Base-by-base conservation (phyloP, 495 filamentous ascomycete genomes). In the Viridothelium virens region DNA sequence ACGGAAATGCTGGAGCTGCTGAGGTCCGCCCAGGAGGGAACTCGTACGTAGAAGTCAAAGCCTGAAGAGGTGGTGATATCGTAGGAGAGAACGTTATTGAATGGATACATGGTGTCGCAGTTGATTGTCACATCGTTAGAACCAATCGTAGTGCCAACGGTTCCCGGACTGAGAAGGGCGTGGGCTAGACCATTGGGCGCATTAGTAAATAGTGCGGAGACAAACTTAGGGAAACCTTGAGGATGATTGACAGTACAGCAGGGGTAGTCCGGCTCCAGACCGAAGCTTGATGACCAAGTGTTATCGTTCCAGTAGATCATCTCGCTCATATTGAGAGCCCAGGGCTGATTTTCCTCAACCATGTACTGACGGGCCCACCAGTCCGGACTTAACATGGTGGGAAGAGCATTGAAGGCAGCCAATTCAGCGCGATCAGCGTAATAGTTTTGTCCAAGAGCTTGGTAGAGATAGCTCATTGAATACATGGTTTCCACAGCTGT, bases 231-330 rank as follows among this genome's bases (percentile, higher is more conserved):
- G 66, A 80, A 82, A 0, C 81, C 85, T 70, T 87, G 84, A 0
- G 80, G 82, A 71, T 86, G 80, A 70, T 87, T 87, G 64, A 88
- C 85, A 2, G 84, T 86, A 71, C 85, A 87, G 76, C 85, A 87
- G 6, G 84, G 64, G 18, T 74, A 76, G 47, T 75, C 69, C 12
- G 66, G 66, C 56, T 74, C 80, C 46, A 82, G 71, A 10, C 82
- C 81, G 62, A 78, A 84, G 5, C 76, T 77, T 16, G 79, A 75
- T 6, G 77, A 79, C 56, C 74, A 74, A 44, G 65, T 67, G 47
- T 78, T 77, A 11, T 80, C 79, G 64, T 86, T 82, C 61, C 70
- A 81, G 73, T 82, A 86, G 39, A 82, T 82, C 36, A 66, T 70
- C 6, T 75, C 77, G 4, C 77, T 69, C 11, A 85, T 76, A 33